Percentiles rank a stretch among this genome's conserved stretches.
Evolutionary conservation across 2,329 filamentous ascomycete species (phyloP).

Genomic region (Berkeleyomyces rouxiae): DNA sequence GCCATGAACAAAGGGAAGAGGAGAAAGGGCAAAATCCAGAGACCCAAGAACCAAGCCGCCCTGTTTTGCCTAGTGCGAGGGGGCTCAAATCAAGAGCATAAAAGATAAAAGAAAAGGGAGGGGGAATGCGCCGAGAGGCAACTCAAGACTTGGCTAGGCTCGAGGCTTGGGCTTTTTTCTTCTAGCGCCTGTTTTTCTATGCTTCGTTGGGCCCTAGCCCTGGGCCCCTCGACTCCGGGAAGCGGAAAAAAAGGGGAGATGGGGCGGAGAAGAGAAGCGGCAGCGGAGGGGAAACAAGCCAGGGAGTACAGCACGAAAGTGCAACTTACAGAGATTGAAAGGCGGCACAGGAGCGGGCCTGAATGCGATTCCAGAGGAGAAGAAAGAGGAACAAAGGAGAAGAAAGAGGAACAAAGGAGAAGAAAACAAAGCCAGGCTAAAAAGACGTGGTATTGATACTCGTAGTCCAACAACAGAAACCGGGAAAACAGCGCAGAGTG

Average conservation of each 20-base stretch:
- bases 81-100: background rate
- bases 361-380: no score
- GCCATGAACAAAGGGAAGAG: background rate
- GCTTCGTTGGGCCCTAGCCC: background rate
- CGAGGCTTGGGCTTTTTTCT: background rate
- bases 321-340: background rate
- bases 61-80: conserved; percentile 1
- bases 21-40: background rate
- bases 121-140: background rate
- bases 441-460: no score
- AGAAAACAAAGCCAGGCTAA: background rate
- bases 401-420: background rate
- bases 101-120: background rate
- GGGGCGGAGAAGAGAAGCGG: background rate
- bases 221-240: background rate
- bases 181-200: background rate
- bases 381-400: background rate
- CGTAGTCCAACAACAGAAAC: no score
- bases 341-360: background rate
- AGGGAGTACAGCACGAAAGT: background rate
- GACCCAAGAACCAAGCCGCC: background rate
- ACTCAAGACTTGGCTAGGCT: background rate
- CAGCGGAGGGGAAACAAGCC: background rate
- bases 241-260: background rate
- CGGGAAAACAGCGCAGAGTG: background rate